These are phyloP conservation scores for Ilex asprella DNA, from an alignment of 257 asterid species.

Conservation along the genomic window DNA sequence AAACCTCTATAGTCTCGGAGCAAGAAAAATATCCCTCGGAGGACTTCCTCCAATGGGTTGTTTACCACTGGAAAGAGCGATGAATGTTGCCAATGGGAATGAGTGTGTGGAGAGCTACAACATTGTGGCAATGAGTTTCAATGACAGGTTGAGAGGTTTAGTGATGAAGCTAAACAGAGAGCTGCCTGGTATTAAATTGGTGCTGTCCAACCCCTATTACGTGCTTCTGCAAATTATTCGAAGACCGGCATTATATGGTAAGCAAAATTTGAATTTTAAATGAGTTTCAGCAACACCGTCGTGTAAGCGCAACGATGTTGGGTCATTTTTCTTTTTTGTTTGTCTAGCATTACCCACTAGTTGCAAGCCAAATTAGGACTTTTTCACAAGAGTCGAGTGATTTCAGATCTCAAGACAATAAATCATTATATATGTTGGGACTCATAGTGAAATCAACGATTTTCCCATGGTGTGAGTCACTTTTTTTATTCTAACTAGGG, in stretches of 20 bases:
- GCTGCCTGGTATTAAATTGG: constrained; percentile 46
- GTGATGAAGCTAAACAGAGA: constrained; percentile 45
- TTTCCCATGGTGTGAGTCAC: no score
- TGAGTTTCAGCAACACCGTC: no score
- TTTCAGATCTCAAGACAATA: no score
- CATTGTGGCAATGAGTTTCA: constrained; percentile 46
- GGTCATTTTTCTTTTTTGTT: no score
- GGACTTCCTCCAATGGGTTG: constrained; percentile 97
- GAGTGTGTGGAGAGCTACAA: constrained; percentile 65
- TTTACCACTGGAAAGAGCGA: constrained; percentile 71
- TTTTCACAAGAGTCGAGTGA: no score
- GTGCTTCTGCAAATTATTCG: constrained; percentile 39
- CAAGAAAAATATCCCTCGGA: constrained; percentile 55
- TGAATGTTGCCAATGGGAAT: constrained; percentile 50
- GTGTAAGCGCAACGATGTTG: no score
- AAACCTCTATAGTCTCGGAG: constrained; percentile 55
- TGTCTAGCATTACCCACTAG: no score
- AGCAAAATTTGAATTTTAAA: no score
- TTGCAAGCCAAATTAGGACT: no score
- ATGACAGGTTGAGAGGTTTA: constrained; percentile 37
- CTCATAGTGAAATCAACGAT: no score
- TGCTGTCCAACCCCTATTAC: constrained; percentile 52
- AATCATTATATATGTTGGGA: no score
- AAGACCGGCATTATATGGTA: constrained; percentile 60
- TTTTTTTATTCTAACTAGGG: no score